Evolutionary conservation across 176 grass and related monocot species (phyloP), one percentile per base, ranked within the genome.

Genomic region (Tillandsia leiboldiana): DNA sequence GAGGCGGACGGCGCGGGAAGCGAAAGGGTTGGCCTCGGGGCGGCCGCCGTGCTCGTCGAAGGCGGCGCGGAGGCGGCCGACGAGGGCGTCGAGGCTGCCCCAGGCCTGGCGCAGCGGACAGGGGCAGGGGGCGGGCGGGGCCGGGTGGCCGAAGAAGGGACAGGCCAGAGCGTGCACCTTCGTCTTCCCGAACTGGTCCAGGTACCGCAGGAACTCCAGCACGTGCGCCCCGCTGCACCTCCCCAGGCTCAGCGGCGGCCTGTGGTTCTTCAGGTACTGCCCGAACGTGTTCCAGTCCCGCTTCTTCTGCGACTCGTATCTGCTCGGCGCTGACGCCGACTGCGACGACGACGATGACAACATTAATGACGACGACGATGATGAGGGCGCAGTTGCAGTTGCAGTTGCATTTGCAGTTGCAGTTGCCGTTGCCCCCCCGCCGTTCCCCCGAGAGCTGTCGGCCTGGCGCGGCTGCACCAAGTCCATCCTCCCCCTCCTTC

Each of bases 161-260:
- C 92, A 96, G 13, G 67, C 73, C 2, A 78, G 70, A 0, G 78
- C 66, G 81, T 96, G 92, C 59, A 96, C 92, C 73, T 96, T 96
- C 54, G 92, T 96, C 75, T 96, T 96, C 47, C 92, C 92, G 66
- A 96, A 96, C 76, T 96, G 92, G 79, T 96, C 92, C 4, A 96
- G 92, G 78, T 96, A 96, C 53, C 92, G 85, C 28, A 96, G 85
- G 78, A 96, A 96, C 79, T 96, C 92, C 0, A 96, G 78, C 23
- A 96, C 92, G 75, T 96, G 92, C 7, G 88, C 88, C 20, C 92
- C 92, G 83, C 92, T 96, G 78, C 92, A 96, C 10, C 85, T 88
- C 10, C 85, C 83, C 12, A 96, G 83, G 1, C 73, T 79, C 68
- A 96, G 78, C 63, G 88, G 92, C 65, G 92, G 92, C 11, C 88